Percentiles rank a stretch among this genome's conserved stretches.
Evolutionary conservation across 2,329 filamentous ascomycete genomes (phyloP).

Genomic region (Arthrobotrys entomopaga): DNA sequence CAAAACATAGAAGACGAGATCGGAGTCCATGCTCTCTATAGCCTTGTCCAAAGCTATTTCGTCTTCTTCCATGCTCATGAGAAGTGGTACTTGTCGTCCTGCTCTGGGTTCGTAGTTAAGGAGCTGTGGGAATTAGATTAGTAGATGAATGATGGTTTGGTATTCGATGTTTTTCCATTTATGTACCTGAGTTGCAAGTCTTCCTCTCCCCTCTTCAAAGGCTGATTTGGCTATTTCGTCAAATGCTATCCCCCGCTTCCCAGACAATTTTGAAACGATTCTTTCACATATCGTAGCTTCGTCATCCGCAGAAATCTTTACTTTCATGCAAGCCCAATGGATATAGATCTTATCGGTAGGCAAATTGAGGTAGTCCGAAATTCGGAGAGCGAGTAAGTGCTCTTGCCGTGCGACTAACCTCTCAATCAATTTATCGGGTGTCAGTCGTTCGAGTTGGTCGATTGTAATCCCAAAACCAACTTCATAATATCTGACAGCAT

Average conservation of each 20-base stretch:
- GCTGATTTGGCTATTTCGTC: conserved; percentile 92
- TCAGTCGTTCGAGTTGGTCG: conserved; percentile 83
- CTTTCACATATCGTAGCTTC: conserved; percentile 87
- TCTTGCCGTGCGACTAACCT: conserved; percentile 88
- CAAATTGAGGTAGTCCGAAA: conserved; percentile 86
- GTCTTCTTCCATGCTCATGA: conserved; percentile 95
- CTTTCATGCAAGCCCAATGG: conserved; percentile 96
- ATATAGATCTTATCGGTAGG: conserved; percentile 91
- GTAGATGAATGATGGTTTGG: background rate
- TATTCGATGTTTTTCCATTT: background rate
- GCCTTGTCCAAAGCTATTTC: conserved; percentile 95
- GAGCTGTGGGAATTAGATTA: conserved; percentile 67
- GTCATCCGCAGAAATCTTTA: conserved; percentile 82
- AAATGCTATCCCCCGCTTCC: conserved; percentile 92
- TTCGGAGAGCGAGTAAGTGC: conserved; percentile 86
- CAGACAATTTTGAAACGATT: conserved; percentile 85
- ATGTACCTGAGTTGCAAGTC: conserved; percentile 75
- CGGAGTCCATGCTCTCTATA: conserved; percentile 92
- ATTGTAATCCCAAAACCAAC: conserved; percentile 90
- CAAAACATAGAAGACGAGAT: conserved; percentile 89
- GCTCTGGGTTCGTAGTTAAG: conserved; percentile 93
- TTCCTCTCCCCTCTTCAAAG: conserved; percentile 88
- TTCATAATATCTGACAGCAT: conserved; percentile 90
- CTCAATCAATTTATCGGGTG: conserved; percentile 85
- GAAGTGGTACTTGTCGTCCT: conserved; percentile 92